Evolutionary conservation across 345 rosid genomes (phyloP), one percentile per base, ranked within the genome.

Genomic region (Melaleuca alternifolia): DNA sequence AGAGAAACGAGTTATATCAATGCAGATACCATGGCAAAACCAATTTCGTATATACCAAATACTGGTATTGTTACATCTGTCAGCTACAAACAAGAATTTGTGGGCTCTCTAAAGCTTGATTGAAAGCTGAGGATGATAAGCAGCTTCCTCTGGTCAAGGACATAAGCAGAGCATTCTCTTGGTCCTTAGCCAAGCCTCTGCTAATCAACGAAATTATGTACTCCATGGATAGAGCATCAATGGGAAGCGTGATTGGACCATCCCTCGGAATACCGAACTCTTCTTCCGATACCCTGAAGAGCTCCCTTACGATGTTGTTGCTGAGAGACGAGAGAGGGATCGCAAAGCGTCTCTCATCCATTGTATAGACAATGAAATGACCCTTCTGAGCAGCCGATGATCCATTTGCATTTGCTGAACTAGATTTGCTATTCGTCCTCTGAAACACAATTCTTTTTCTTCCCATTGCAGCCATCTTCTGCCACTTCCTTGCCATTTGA

Each of bases 131-230:
- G 12, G 48, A 88, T 86, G 85, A 53, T 84, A 76, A 84, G 76
- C 65, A 84, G 75, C 85, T 84, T 23, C 52, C 50, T 84, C 76
- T 56, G 51, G 83, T 21, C 84, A 87, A 52, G 11, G 88, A 84
- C 15, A 54, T 28, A 8, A 79, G 85, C 52, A 92, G 33, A 83
- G 92, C 88, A 3, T 85, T 90, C 86, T 92, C 92, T 10, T 89
- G 87, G 24, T 93, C 90, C 85, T 51, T 61, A 61, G 87, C 87
- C 41, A 90, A 57, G 51, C 87, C 26, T 82, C 86, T 6, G 82
- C 85, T 18, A n/a, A 88, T 54, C 75, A 91, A 15, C 41, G 83
- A 86, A 30, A 90, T 81, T 1, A 92, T 65, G 62, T 83, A 86
- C 59, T 86, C 88, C 82, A 83, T 56, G 51, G 85, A 83, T 28